Conservation (phyloP, 2,329 filamentous ascomycete species). For the Xylaria sp. region DNA sequence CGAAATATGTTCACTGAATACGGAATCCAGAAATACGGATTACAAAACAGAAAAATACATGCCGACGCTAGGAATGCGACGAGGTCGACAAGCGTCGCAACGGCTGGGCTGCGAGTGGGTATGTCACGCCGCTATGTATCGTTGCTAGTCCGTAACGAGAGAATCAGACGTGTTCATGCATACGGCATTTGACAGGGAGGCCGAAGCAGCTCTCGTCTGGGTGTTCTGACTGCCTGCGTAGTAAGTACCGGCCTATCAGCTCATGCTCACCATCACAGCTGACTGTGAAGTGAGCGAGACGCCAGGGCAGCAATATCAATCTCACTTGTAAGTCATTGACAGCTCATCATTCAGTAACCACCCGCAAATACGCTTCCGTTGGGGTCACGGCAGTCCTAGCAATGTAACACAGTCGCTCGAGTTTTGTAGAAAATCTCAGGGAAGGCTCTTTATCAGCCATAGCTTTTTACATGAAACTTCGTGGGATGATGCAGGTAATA, state of each 20-base stretch:
- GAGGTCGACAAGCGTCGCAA: background rate
- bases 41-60: background rate
- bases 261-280: background rate
- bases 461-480: too few relatives aligned
- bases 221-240: too few relatives aligned
- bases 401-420: background rate
- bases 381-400: slow-evolving; percentile 4
- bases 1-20: background rate
- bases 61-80: background rate
- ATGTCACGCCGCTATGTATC: background rate
- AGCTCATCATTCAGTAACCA: slow-evolving; percentile 1
- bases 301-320: background rate
- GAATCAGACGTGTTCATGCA: background rate
- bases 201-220: background rate
- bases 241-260: too few relatives aligned
- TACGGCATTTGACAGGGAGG: background rate
- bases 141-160: background rate
- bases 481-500: too few relatives aligned
- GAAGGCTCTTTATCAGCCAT: too few relatives aligned
- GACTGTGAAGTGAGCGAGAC: background rate
- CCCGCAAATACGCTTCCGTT: background rate
- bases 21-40: background rate
- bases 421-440: too few relatives aligned
- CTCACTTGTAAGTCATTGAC: slow-evolving; percentile 26
- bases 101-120: too few relatives aligned